These are phyloP conservation scores for Pseudozyma hubeiensis DNA, from an alignment of 1,284 basidiomycete species.

Conservation along the genomic window DNA sequence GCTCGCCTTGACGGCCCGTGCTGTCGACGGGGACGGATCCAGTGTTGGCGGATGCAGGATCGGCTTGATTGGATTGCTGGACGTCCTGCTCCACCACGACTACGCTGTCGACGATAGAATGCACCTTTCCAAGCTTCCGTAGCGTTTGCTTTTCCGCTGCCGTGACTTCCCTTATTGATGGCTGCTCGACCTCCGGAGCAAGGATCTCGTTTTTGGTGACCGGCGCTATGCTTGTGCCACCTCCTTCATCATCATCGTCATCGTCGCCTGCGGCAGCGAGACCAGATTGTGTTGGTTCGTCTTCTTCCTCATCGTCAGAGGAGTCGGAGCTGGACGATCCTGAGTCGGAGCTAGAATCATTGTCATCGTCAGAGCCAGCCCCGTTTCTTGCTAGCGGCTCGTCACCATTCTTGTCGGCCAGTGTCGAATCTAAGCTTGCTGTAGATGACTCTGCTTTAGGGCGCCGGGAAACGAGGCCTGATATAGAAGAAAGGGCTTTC, in stretches of 20 bases:
- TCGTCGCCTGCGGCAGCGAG: conserved; percentile 39
- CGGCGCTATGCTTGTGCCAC: conserved; percentile 24
- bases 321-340: conserved; percentile 31
- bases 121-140: conserved; percentile 55
- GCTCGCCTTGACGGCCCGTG: conserved; percentile 46
- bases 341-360: conserved; percentile 20
- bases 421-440: conserved; percentile 2
- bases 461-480: conserved; percentile 33
- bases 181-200: conserved; percentile 44
- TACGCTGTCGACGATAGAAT: conserved; percentile 64
- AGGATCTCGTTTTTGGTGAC: conserved; percentile 62
- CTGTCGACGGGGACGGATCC: conserved; percentile 40
- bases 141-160: conserved; percentile 41
- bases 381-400: neutral
- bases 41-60: neutral
- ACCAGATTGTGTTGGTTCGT: conserved; percentile 4
- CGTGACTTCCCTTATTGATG: conserved; percentile 33
- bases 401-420: neutral
- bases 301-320: conserved; percentile 33
- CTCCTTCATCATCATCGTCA: conserved; percentile 38
- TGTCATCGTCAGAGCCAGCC: conserved; percentile 13
- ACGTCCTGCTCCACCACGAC: conserved; percentile 64
- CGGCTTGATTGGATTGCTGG: conserved; percentile 13
- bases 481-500: conserved; percentile 37
- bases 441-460: conserved; percentile 13